Base-by-base conservation (phyloP, 176 grass and related monocot genomes). In the Carex parvula region DNA sequence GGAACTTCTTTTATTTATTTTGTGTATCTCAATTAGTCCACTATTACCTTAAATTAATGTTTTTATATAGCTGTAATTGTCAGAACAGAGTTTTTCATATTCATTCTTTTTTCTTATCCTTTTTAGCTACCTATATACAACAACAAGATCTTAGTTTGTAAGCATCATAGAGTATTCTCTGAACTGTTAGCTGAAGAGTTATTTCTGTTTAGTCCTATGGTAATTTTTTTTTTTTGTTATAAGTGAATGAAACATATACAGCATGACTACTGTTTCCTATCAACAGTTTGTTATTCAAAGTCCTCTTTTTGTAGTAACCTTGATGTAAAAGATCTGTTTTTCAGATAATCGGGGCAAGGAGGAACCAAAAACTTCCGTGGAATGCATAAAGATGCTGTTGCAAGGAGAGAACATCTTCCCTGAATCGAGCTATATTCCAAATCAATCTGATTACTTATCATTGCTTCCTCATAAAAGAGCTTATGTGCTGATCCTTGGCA, bases 371-470 rank as follows among this genome's bases (percentile, higher is more conserved):
- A 63, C 81, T 50, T 86, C 8, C 61, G 39, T 81, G 91, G 88
- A 87, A 94, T 94, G 95, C 84, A 89, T 89, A 87, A 98, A 91
- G 60, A 98, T 98, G 95, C 87, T 81, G 70, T 74, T 89, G 84
- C 81, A 78, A 61, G 77, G 50, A 80, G 58, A 35, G 18, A 74
- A 82, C 32, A 24, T 73, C 56, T 39, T 88, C 44, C 84, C 79
- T 74, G 18, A 90, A 81, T 67, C 85, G 82, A 60, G 70, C 60
- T 66, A 53, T 2, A 67, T 52, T 55, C 85, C 85, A 52, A 68
- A 59, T 77, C 87, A 76, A 87, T 39, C 84, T 26, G 59, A 79
- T 64, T 41, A 30, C 48, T 76, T 76, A 76, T 87, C n/a, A 17
- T 74, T 65, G 41, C 52, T 56, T 57, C 32, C 60, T 15, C 72